These are phyloP conservation scores for Skeletonema costatum DNA, from an alignment of 108 stramenopile species.

Conservation along the genomic window DNA sequence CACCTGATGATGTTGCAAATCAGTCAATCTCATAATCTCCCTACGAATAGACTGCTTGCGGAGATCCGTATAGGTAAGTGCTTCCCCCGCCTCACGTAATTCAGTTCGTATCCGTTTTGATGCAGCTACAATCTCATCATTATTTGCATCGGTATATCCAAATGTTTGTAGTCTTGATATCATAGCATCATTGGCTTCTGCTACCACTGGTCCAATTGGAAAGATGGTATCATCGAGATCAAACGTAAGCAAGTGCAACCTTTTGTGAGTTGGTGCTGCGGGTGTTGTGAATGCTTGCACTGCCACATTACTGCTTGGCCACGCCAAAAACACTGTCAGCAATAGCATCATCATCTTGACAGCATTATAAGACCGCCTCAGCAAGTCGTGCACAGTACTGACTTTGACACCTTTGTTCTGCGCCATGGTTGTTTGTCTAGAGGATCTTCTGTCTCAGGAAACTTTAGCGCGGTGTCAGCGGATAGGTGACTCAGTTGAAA, in stretches of 20 bases:
- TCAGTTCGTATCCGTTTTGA: slow-evolving; percentile 52
- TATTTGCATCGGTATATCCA: slow-evolving; percentile 35
- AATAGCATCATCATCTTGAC: background rate
- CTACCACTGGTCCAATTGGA: slow-evolving; percentile 51
- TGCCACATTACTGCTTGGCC: background rate
- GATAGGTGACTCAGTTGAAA: too few relatives aligned
- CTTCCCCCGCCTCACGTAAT: slow-evolving; percentile 24
- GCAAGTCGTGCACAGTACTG: background rate
- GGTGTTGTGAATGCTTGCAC: background rate
- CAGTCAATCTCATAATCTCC: slow-evolving; percentile 12
- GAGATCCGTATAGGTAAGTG: slow-evolving; percentile 59
- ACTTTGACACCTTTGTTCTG: background rate
- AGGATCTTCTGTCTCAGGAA: too few relatives aligned
- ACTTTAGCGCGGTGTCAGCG: too few relatives aligned
- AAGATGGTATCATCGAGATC: slow-evolving; percentile 77
- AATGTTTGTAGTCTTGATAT: slow-evolving; percentile 2
- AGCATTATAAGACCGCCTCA: background rate
- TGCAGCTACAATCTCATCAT: slow-evolving; percentile 39
- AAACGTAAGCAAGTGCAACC: slow-evolving; percentile 52
- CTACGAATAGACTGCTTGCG: slow-evolving; percentile 56
- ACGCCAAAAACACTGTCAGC: background rate
- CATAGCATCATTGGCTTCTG: slow-evolving; percentile 54
- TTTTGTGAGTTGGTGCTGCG: background rate
- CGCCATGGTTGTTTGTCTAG: too few relatives aligned
- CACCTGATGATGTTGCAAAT: background rate